Evolutionary conservation across 75 land plant species (phyloP).

Genomic region (Cryptomeria japonica): DNA sequence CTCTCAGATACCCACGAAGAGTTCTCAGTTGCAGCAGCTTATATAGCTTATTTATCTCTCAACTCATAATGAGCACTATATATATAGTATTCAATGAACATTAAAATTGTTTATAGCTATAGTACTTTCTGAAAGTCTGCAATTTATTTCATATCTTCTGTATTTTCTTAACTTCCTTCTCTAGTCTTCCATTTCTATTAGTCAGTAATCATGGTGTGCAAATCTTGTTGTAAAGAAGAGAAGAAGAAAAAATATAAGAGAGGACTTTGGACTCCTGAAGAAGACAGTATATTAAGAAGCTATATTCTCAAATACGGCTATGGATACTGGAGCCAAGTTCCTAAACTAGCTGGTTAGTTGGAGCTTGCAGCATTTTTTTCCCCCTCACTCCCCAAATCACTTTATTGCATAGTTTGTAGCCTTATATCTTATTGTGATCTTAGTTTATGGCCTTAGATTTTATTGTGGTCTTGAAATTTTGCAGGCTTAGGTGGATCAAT

Average conservation of each 20-base stretch:
- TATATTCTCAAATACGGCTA: background rate
- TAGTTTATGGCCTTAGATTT: background rate
- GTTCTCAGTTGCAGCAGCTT: background rate
- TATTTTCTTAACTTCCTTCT: background rate
- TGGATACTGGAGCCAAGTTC: background rate
- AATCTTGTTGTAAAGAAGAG: background rate
- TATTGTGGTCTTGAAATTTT: background rate
- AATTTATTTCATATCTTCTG: background rate
- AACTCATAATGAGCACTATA: background rate
- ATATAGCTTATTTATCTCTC: too few species aligned
- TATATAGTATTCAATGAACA: background rate
- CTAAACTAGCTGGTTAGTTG: background rate
- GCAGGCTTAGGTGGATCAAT: constrained; percentile 15
- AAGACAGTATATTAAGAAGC: background rate
- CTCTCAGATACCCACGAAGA: background rate
- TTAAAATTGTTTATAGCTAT: background rate
- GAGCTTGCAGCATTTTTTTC: background rate
- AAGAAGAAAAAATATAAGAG: background rate
- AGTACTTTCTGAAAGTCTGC: background rate
- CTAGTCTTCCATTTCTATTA: background rate
- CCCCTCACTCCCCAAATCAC: background rate
- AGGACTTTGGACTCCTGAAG: background rate
- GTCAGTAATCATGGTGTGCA: background rate
- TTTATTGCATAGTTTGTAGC: too few species aligned
- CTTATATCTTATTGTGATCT: background rate